Percentiles rank a stretch among this genome's conserved stretches.
These are phyloP conservation scores for Termitomyces sp. DNA, from an alignment of 768 basidiomycete genomes.

Conservation along the genomic window DNA sequence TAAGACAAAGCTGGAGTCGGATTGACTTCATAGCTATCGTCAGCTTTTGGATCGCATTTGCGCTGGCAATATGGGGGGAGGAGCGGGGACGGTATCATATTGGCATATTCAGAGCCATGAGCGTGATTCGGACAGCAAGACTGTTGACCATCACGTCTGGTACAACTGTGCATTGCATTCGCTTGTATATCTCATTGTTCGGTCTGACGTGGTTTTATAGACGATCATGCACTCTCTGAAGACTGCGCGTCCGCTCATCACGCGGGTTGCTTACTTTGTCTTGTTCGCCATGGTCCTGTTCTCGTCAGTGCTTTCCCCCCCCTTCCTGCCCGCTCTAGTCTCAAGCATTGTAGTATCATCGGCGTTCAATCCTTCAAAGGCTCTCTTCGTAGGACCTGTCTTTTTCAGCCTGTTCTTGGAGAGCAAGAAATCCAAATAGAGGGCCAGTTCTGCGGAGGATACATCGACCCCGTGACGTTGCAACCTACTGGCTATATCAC, in stretches of 20 bases:
- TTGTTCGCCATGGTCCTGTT: slow-evolving; percentile 87
- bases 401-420: slow-evolving; percentile 53
- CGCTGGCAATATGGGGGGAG: slow-evolving; percentile 60
- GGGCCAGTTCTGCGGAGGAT: slow-evolving; percentile 76
- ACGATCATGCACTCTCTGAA: slow-evolving; percentile 93
- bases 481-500: slow-evolving; percentile 36
- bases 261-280: slow-evolving; percentile 89
- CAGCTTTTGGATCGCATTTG: slow-evolving; percentile 85
- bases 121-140: slow-evolving; percentile 79
- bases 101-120: slow-evolving; percentile 86
- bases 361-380: slow-evolving; percentile 95
- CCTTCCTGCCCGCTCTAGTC: not conserved
- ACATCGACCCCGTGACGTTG: slow-evolving; percentile 61
- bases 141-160: slow-evolving; percentile 87
- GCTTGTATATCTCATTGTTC: not conserved
- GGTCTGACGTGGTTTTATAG: slow-evolving; percentile 21
- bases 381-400: slow-evolving; percentile 68
- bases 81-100: slow-evolving; percentile 74
- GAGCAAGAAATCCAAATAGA: slow-evolving; percentile 45
- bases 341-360: slow-evolving; percentile 59
- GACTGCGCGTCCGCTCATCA: slow-evolving; percentile 83
- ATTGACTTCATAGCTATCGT: slow-evolving; percentile 87
- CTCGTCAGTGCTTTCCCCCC: slow-evolving; percentile 51
- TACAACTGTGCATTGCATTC: slow-evolving; percentile 66
- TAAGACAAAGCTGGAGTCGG: slow-evolving; percentile 90